Base-by-base conservation (phyloP, 2,329 filamentous ascomycete species). In the Ophiostoma perfectum region DNA sequence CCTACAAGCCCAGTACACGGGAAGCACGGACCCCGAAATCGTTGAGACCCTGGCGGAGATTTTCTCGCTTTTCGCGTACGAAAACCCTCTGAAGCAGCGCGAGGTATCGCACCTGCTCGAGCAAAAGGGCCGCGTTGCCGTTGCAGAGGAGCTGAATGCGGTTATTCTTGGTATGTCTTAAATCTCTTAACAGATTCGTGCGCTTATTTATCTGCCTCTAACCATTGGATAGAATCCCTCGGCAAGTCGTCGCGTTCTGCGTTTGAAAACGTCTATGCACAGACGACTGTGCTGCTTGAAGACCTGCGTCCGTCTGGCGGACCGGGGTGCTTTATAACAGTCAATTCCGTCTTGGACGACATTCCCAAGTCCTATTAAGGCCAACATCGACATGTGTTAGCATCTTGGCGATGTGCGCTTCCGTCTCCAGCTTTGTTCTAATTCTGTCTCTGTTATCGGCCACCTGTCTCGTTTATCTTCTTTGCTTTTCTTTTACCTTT, bases 111-210 rank as follows among this genome's bases (percentile, higher is more conserved):
- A 92, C 75, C 80, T 97, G 70, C 81, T 99, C 69, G 91, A 96
- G 74, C 83, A 85, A 52, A 86, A 85, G 66, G 92, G 91, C 1
- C 83, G 95, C 60, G 86, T 88, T 18, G 83, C 87, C 18, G 92
- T 98, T 55, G 93, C 93, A 8, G 95, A 99, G 80, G 93, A 97
- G 77, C 82, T 99, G 68, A 98, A 98, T 78, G 91, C 92, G 70
- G 93, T 92, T 64, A 97, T 99, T 74, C 78, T 99, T 70, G 88
- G 93, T 96, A 81, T 80, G 88, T 83, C 60, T 68, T 67, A 16
- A 68, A 5, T 70, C 67, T 12, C n/a, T 3, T 27, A 8, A 12
- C 5, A 16, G 7, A 41, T 16, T 62, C 5, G 11, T 39, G 11
- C 7, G 6, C 7, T 18, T 63, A 5, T 39, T 44, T 18, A 63